These are phyloP conservation scores for Trichoderma koningii DNA, from an alignment of 2,329 filamentous ascomycete species.

Conservation along the genomic window DNA sequence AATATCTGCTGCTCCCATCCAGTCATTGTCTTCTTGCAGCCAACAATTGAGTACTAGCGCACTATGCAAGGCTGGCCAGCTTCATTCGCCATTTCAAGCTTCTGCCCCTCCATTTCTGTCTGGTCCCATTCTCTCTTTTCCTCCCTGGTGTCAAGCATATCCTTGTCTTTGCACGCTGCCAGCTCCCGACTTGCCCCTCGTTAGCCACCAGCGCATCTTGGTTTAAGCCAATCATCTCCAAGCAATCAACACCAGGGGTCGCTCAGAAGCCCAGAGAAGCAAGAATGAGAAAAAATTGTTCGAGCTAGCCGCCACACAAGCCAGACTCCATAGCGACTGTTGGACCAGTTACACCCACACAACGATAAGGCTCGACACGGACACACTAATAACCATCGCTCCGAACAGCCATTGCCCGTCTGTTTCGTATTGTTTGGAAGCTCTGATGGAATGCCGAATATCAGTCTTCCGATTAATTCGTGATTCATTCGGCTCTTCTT, in stretches of 20 bases:
- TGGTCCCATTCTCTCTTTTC: not conserved
- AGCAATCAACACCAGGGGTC: constrained; percentile 4
- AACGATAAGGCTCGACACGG: not conserved
- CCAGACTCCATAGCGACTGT: not conserved
- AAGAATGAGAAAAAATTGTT: not conserved
- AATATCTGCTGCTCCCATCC: not conserved
- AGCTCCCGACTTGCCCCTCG: constrained; percentile 13
- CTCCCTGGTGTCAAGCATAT: constrained; percentile 3
- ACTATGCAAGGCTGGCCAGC: not conserved
- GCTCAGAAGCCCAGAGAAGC: not conserved
- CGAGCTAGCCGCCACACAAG: not conserved
- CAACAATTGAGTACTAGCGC: not conserved
- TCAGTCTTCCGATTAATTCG: too few relatives aligned
- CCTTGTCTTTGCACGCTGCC: not conserved
- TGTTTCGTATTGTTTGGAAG: not conserved
- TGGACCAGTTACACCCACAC: not conserved
- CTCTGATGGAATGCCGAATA: not conserved
- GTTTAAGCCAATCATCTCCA: not conserved
- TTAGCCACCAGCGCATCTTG: constrained; percentile 4
- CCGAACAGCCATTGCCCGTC: not conserved
- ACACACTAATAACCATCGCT: not conserved
- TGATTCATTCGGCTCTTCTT: not conserved
- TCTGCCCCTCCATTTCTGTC: constrained; percentile 9
- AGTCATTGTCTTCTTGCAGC: not conserved
- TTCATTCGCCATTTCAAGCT: constrained; percentile 8